These are phyloP conservation scores for Apiotrichum gamsii DNA, from an alignment of 1,284 basidiomycete genomes.

Conservation along the genomic window DNA sequence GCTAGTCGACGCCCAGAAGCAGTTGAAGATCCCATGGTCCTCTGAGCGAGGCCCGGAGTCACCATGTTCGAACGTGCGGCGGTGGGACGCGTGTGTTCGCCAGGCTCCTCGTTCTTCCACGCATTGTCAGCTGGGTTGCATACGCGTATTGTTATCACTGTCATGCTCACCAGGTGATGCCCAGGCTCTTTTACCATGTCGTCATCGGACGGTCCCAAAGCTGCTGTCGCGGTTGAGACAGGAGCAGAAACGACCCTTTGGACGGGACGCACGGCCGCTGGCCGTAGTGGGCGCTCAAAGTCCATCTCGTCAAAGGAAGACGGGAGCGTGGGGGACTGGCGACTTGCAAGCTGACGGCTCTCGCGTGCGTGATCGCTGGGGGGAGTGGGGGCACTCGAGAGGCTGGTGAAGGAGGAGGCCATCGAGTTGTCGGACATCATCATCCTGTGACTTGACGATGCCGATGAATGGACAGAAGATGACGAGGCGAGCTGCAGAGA, in stretches of 20 bases:
- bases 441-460: constrained; percentile 22
- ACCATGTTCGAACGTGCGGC: constrained; percentile 10
- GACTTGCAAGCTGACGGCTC: not conserved
- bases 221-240: not conserved
- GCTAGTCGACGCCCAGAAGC: constrained; percentile 31
- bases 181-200: not conserved
- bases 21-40: constrained; percentile 20
- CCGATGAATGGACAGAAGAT: constrained; percentile 23
- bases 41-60: constrained; percentile 31
- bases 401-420: constrained; percentile 1
- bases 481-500: too few species aligned
- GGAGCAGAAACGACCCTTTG: constrained; percentile 36
- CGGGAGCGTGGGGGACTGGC: too few species aligned
- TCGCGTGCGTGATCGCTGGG: constrained; percentile 7
- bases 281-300: constrained; percentile 3
- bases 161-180: not conserved
- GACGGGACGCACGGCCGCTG: constrained; percentile 18
- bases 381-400: constrained; percentile 19
- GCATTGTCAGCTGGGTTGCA: too few species aligned
- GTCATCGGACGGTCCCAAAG: not conserved
- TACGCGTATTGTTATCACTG: too few species aligned
- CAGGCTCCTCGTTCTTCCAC: not conserved
- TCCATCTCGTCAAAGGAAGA: not conserved
- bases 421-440: constrained; percentile 25
- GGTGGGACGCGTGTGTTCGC: not conserved